Conservation (phyloP, 208 protist genomes). For the Leptomonas pyrrhocoris region DNA sequence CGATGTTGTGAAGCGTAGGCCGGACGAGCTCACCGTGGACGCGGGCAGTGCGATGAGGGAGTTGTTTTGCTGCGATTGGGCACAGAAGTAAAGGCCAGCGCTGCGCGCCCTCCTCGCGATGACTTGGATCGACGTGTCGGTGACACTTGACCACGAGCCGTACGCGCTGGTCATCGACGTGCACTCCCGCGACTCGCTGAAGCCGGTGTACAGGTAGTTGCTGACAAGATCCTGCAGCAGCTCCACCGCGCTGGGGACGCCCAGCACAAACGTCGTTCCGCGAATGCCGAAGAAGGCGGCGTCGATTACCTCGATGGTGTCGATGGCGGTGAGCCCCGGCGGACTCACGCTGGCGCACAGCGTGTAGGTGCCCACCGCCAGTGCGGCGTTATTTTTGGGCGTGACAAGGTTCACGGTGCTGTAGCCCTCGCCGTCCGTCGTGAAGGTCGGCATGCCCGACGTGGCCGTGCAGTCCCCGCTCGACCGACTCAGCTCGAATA, state of each 20-base stretch:
- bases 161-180: slow-evolving; percentile 30
- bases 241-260: slow-evolving; percentile 41
- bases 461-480: slow-evolving; percentile 29
- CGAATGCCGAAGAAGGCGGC: slow-evolving; percentile 49
- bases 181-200: slow-evolving; percentile 52
- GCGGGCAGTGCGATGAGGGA: slow-evolving; percentile 46
- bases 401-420: slow-evolving; percentile 41
- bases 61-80: slow-evolving; percentile 50
- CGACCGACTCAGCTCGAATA: slow-evolving; percentile 45
- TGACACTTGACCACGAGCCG: slow-evolving; percentile 45
- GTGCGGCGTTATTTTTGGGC: slow-evolving; percentile 19
- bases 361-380: slow-evolving; percentile 57
- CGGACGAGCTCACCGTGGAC: neutral
- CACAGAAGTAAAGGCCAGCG: slow-evolving; percentile 52
- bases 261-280: slow-evolving; percentile 55
- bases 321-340: slow-evolving; percentile 16
- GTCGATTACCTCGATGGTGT: slow-evolving; percentile 47
- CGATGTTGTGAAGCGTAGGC: slow-evolving; percentile 35
- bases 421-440: slow-evolving; percentile 54
- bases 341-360: slow-evolving; percentile 42
- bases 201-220: slow-evolving; percentile 44
- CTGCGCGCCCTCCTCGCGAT: slow-evolving; percentile 29
- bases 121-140: slow-evolving; percentile 39
- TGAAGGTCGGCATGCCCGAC: slow-evolving; percentile 43
- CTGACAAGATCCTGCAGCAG: slow-evolving; percentile 52